phyloP scores from a whole-genome alignment of 2,329 filamentous ascomycete species.

The Penicillium hesseltinei region DNA sequence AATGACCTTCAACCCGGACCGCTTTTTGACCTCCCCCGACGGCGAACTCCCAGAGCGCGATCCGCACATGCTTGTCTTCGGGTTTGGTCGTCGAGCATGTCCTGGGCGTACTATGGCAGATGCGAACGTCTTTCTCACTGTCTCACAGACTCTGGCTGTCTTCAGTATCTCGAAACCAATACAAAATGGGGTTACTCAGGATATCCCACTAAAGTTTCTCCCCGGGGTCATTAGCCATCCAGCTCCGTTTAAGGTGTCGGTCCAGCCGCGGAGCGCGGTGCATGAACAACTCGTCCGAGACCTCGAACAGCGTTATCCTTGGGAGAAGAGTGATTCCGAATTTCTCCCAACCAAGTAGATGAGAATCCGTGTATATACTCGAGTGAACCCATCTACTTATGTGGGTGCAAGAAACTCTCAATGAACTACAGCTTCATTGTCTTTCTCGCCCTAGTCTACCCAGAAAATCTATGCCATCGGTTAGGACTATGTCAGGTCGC shows the following conservation, averaged over 20 bases:
- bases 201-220: conserved; percentile 13
- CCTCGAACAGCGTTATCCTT: conserved; percentile 39
- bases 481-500: background rate
- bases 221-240: conserved; percentile 36
- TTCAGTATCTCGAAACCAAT: conserved; percentile 22
- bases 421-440: background rate
- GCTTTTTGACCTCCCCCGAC: conserved; percentile 35
- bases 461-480: background rate
- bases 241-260: conserved; percentile 32
- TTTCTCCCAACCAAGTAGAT: background rate
- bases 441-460: background rate
- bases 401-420: background rate
- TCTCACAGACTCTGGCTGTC: conserved; percentile 17
- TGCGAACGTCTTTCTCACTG: conserved; percentile 17
- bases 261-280: conserved; percentile 35
- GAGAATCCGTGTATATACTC: background rate
- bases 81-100: conserved; percentile 23
- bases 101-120: conserved; percentile 23
- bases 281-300: conserved; percentile 36
- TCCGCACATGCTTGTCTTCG: conserved; percentile 30
- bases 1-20: conserved; percentile 44
- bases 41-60: conserved; percentile 38
- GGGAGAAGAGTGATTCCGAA: conserved; percentile 41
- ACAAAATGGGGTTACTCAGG: conserved; percentile 10
- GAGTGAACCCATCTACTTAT: background rate